A percentile compares a stretch with the other conserved stretches of the same genome.
Evolutionary conservation across 2,329 filamentous ascomycete genomes (phyloP).

Genomic region (Xylaria sp.): DNA sequence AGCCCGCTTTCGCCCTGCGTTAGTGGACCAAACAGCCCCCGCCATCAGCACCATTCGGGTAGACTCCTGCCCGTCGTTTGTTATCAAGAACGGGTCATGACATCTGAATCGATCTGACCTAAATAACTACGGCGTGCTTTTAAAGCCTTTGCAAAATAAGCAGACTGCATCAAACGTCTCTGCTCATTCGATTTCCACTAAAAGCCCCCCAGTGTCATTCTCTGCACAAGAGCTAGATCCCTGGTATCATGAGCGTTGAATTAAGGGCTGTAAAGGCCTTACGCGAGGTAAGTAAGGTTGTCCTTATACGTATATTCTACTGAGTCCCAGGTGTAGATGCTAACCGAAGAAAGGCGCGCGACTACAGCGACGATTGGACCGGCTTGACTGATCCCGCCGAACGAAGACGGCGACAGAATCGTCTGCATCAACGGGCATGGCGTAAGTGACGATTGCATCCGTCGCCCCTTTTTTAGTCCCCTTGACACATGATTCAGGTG

Average conservation of each 20-base stretch:
- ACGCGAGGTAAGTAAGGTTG: constrained; percentile 35
- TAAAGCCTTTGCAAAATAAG: constrained; percentile 33
- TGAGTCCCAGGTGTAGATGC: not conserved
- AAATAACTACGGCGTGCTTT: not conserved
- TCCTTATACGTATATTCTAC: not conserved
- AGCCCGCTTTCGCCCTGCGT: not conserved
- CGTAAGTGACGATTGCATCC: constrained; percentile 40
- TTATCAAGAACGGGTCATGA: not conserved
- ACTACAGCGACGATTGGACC: constrained; percentile 50
- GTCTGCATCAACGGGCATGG: constrained; percentile 51
- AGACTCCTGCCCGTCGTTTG: constrained; percentile 20
- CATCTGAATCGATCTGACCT: not conserved
- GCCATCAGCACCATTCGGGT: constrained; percentile 12
- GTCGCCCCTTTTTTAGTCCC: not conserved
- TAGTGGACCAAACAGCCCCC: constrained; percentile 12
- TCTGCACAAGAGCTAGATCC: not conserved
- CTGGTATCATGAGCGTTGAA: constrained; percentile 19
- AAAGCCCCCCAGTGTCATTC: too few species aligned
- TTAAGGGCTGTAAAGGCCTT: constrained; percentile 36
- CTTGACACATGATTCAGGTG: not conserved
- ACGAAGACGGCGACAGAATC: constrained; percentile 50
- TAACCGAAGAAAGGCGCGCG: constrained; percentile 35
- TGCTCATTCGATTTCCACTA: constrained; percentile 11
- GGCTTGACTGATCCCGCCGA: constrained; percentile 46
- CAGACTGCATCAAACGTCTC: constrained; percentile 35